phyloP scores from a whole-genome alignment of 495 filamentous ascomycete genomes.

The Podospora conica region DNA sequence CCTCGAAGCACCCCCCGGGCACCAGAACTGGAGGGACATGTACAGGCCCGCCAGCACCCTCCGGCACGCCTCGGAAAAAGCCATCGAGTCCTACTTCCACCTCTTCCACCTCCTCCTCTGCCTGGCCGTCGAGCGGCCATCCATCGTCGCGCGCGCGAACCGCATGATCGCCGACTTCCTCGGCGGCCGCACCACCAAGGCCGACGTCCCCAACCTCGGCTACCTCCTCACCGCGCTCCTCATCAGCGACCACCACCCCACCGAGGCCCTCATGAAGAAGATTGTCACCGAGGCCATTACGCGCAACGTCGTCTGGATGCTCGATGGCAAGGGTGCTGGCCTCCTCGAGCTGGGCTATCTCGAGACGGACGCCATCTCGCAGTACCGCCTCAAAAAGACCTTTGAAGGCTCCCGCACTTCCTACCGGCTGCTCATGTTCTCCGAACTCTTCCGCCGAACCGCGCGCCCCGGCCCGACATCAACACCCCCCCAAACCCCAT shows the following conservation, averaged over 20 bases:
- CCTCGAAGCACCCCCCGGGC: slow-evolving; percentile 2
- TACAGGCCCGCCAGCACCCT: slow-evolving; percentile 32
- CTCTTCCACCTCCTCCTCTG: slow-evolving; percentile 49
- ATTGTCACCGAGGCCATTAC: slow-evolving; percentile 46
- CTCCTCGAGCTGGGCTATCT: slow-evolving; percentile 43
- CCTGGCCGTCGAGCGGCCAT: slow-evolving; percentile 22
- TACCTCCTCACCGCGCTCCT: slow-evolving; percentile 42
- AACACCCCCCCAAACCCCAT: not conserved
- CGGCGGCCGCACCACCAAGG: slow-evolving; percentile 34
- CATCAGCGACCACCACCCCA: slow-evolving; percentile 40
- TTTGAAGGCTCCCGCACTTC: slow-evolving; percentile 43
- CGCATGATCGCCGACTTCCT: slow-evolving; percentile 31
- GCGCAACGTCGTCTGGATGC: slow-evolving; percentile 49
- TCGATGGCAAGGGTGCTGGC: slow-evolving; percentile 34
- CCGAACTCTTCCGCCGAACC: slow-evolving; percentile 42
- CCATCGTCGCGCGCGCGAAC: slow-evolving; percentile 28
- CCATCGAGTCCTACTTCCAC: slow-evolving; percentile 49
- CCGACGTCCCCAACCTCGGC: slow-evolving; percentile 42
- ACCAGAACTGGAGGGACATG: not conserved
- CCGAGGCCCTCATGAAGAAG: slow-evolving; percentile 32
- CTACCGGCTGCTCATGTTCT: slow-evolving; percentile 50
- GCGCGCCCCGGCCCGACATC: slow-evolving; percentile 34
- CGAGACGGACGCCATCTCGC: slow-evolving; percentile 33
- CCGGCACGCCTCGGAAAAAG: slow-evolving; percentile 45
- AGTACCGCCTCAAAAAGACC: slow-evolving; percentile 44